These are phyloP conservation scores for Neonectria coccinea DNA, from an alignment of 2,329 filamentous ascomycete genomes.

Conservation along the genomic window DNA sequence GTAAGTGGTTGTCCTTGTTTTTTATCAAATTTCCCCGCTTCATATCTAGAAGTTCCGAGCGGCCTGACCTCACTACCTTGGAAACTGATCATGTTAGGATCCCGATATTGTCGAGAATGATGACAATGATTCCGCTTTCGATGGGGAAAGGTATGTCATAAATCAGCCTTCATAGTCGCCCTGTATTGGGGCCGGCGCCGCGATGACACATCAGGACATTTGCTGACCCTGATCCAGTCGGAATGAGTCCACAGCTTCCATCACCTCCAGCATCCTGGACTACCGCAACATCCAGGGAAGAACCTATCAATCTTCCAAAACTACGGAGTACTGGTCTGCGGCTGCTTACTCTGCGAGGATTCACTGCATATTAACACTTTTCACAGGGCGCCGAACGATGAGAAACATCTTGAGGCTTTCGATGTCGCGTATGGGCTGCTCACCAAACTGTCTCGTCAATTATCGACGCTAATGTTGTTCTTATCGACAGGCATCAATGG, in stretches of 20 bases:
- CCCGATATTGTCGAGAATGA: not conserved
- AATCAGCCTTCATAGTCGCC: not conserved
- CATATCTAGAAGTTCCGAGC: not conserved
- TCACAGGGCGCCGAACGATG: slow-evolving; percentile 32
- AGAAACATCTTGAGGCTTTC: slow-evolving; percentile 34
- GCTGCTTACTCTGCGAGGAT: too few relatives aligned
- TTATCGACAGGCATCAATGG: slow-evolving; percentile 29
- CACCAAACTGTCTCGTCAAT: not conserved
- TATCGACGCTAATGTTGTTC: not conserved
- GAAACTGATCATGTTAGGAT: not conserved
- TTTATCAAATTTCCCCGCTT: not conserved
- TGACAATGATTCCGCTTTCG: slow-evolving; percentile 3
- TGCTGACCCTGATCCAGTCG: not conserved
- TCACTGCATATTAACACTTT: not conserved
- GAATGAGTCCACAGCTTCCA: not conserved
- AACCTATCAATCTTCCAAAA: slow-evolving; percentile 11
- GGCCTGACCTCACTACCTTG: too few relatives aligned
- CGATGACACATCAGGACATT: not conserved
- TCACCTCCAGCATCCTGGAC: not conserved
- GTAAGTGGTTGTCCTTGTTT: not conserved
- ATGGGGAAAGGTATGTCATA: not conserved
- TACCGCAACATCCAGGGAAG: slow-evolving; percentile 2
- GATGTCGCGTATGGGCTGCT: slow-evolving; percentile 23
- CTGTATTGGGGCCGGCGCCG: too few relatives aligned
- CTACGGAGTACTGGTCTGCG: slow-evolving; percentile 13